A percentile compares a stretch with the other conserved stretches of the same genome.
Conservation (phyloP, 225 moss, liverwort and hornwort species). For the Marchantia polymorpha region DNA sequence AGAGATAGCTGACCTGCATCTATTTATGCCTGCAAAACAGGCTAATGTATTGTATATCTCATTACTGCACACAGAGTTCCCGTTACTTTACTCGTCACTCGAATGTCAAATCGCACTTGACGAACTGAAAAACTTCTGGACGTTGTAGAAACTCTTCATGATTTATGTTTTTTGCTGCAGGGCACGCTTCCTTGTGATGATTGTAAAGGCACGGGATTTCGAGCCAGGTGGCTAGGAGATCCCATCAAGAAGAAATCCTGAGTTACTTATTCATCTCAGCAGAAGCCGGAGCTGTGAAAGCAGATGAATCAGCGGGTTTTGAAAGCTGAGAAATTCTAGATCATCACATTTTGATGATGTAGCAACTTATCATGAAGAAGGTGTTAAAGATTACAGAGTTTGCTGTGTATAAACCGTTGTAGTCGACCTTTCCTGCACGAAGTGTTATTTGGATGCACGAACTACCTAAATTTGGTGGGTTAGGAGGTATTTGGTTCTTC, state of each 20-base stretch:
- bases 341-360: not conserved
- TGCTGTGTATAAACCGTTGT: constrained; percentile 1
- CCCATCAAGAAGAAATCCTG: constrained; percentile 25
- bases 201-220: constrained; percentile 50
- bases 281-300: not conserved
- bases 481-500: too few species aligned
- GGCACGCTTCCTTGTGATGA: constrained; percentile 48
- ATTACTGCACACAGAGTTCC: too few species aligned
- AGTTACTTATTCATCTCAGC: not conserved
- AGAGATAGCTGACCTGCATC: too few species aligned
- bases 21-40: too few species aligned
- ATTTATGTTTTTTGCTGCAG: constrained; percentile 19
- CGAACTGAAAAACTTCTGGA: too few species aligned
- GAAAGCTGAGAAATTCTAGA: not conserved
- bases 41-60: too few species aligned
- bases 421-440: not conserved
- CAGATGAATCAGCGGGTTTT: not conserved
- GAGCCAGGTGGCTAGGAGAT: constrained; percentile 49
- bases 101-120: too few species aligned
- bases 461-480: not conserved
- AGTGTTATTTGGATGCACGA: not conserved
- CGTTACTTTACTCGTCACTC: too few species aligned
- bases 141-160: not conserved
- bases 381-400: not conserved
- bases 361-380: not conserved